These are phyloP conservation scores for Obba rivulosa DNA, from an alignment of 768 basidiomycete genomes.

Conservation along the genomic window DNA sequence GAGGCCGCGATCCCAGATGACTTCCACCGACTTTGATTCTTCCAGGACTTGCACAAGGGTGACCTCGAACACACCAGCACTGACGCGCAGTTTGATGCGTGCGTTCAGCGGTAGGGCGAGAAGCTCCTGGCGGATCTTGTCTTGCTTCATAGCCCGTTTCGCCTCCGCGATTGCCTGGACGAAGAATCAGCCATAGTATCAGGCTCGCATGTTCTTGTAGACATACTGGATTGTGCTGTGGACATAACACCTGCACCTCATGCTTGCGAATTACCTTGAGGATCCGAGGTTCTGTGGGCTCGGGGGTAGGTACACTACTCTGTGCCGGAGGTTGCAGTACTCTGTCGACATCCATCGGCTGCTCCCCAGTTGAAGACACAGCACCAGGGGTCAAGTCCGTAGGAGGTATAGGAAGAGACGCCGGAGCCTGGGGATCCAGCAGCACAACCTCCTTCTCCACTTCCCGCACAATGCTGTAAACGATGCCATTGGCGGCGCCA, in stretches of 20 bases:
- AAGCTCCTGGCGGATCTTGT: constrained; percentile 67
- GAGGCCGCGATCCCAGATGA: constrained; percentile 72
- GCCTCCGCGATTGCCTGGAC: constrained; percentile 65
- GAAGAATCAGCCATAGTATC: background rate
- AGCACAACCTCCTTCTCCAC: constrained; percentile 81
- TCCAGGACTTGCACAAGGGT: constrained; percentile 67
- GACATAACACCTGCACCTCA: constrained; percentile 73
- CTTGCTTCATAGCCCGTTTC: constrained; percentile 70
- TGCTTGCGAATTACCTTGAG: constrained; percentile 70
- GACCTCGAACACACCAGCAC: constrained; percentile 83
- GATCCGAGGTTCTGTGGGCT: constrained; percentile 20
- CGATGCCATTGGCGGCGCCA: constrained; percentile 45
- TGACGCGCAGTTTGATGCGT: constrained; percentile 80
- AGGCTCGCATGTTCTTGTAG: background rate
- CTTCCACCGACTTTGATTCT: constrained; percentile 67
- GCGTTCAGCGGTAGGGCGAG: constrained; percentile 64
- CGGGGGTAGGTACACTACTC: background rate
- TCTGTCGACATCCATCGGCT: constrained; percentile 31
- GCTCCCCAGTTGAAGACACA: background rate
- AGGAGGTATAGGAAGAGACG: background rate
- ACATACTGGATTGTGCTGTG: constrained; percentile 88
- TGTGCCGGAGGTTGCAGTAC: background rate
- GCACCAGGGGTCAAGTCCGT: background rate
- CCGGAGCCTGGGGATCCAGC: constrained; percentile 33
- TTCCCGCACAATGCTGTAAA: constrained; percentile 58